Percentiles rank a stretch among this genome's conserved stretches.
phyloP scores from a whole-genome alignment of 805 yeast species.

The Allodekkera sacchari region DNA sequence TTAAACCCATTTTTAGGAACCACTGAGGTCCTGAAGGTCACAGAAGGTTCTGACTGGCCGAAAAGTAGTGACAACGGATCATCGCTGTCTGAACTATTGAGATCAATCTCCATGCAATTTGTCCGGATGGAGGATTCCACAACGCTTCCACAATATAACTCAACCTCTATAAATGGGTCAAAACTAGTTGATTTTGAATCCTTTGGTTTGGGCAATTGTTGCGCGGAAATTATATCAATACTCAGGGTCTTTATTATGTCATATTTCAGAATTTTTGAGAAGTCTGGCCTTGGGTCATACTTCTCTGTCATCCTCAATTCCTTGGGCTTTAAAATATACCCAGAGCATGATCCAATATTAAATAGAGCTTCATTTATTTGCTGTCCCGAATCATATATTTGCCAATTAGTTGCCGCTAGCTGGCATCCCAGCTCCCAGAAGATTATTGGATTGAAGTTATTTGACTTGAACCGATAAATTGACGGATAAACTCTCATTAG shows the following conservation, averaged over 20 bases:
- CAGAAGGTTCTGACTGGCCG: slow-evolving; percentile 10
- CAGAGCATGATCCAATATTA: slow-evolving; percentile 47
- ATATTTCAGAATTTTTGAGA: slow-evolving; percentile 14
- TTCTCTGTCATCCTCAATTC: slow-evolving; percentile 11
- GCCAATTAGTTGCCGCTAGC: slow-evolving; percentile 97
- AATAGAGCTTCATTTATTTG: slow-evolving; percentile 83
- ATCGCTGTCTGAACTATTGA: not conserved
- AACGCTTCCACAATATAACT: slow-evolving; percentile 39
- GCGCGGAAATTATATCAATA: slow-evolving; percentile 66
- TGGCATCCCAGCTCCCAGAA: slow-evolving; percentile 87
- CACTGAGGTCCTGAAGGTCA: slow-evolving; percentile 22
- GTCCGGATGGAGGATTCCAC: slow-evolving; percentile 6
- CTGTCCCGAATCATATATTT: slow-evolving; percentile 81
- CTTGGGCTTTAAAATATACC: slow-evolving; percentile 75
- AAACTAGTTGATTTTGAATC: slow-evolving; percentile 36
- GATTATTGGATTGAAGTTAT: slow-evolving; percentile 70
- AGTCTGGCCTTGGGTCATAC: slow-evolving; percentile 8
- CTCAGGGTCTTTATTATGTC: slow-evolving; percentile 15
- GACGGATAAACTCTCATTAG: slow-evolving; percentile 87
- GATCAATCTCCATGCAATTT: not conserved
- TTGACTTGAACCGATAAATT: slow-evolving; percentile 62
- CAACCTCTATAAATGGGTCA: slow-evolving; percentile 58
- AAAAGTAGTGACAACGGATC: not conserved
- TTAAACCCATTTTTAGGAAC: slow-evolving; percentile 72
- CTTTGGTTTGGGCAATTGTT: slow-evolving; percentile 68